Percentiles rank a stretch among this genome's conserved stretches.
Evolutionary conservation across 805 yeast genomes (phyloP).

Genomic region (Metschnikowia santaceciliae): DNA sequence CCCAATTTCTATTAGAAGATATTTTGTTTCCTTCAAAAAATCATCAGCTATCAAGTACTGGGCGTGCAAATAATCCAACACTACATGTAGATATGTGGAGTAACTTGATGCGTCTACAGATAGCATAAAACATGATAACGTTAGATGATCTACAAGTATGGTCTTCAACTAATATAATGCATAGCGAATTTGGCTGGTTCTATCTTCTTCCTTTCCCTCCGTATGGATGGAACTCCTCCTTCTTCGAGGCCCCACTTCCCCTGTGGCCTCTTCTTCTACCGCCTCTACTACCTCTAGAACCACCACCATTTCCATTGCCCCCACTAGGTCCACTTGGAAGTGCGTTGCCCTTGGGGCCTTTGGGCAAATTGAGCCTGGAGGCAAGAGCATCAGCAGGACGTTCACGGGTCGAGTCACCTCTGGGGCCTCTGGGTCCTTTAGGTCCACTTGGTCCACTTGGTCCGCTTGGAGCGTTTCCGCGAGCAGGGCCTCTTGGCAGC

Average conservation of each 20-base stretch:
- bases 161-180: not conserved
- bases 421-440: conserved; percentile 2
- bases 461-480: not conserved
- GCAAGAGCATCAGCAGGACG: conserved; percentile 12
- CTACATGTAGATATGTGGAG: no score
- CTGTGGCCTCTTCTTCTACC: conserved; percentile 21
- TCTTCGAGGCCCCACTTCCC: conserved; percentile 22
- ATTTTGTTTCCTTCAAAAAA: no score
- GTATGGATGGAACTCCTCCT: conserved; percentile 41
- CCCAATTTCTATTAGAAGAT: no score
- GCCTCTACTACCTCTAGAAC: conserved; percentile 27
- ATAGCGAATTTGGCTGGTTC: not conserved
- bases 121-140: no score
- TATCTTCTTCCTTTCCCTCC: conserved; percentile 31
- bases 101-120: no score
- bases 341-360: conserved; percentile 41
- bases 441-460: not conserved
- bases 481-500: conserved; percentile 12
- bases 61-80: no score
- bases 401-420: conserved; percentile 2
- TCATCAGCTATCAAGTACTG: no score
- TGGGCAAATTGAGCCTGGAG: conserved; percentile 38
- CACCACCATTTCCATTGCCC: conserved; percentile 25
- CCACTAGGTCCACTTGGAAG: conserved; percentile 19
- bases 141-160: not conserved